phyloP scores from a whole-genome alignment of 768 basidiomycete genomes.

The Chiua virens region DNA sequence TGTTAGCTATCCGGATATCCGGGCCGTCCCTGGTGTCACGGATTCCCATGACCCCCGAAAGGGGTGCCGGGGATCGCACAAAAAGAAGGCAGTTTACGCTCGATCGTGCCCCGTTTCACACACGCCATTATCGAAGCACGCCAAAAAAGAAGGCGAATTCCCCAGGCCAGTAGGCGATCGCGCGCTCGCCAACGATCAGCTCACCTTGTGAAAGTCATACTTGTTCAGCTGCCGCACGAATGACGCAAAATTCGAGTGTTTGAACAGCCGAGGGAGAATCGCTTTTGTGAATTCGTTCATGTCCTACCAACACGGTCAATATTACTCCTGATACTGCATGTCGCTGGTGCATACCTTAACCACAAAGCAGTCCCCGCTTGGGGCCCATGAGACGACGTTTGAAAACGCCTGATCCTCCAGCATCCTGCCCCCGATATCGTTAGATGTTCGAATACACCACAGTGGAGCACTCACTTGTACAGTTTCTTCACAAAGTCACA shows the following conservation, averaged over 20 bases:
- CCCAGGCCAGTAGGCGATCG: not conserved
- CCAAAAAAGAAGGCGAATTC: conserved; percentile 3
- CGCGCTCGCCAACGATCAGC: conserved; percentile 11
- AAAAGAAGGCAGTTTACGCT: conserved; percentile 8
- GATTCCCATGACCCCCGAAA: conserved; percentile 11
- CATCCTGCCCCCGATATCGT: conserved; percentile 57
- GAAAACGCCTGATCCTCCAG: conserved; percentile 76
- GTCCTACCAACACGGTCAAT: conserved; percentile 45
- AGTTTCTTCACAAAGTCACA: conserved; percentile 94
- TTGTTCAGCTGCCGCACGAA: conserved; percentile 95
- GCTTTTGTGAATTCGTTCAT: conserved; percentile 96
- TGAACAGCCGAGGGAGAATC: conserved; percentile 90
- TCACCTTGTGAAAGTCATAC: conserved; percentile 92
- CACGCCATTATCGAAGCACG: conserved; percentile 11
- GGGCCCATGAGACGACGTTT: conserved; percentile 80
- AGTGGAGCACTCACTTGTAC: conserved; percentile 63
- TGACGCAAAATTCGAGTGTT: conserved; percentile 91
- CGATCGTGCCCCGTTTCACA: conserved; percentile 17
- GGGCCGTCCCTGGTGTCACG: not conserved
- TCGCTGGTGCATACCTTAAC: conserved; percentile 56
- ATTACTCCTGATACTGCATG: conserved; percentile 2
- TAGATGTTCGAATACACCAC: not conserved
- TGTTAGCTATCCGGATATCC: conserved; percentile 2
- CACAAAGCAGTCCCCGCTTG: conserved; percentile 84
- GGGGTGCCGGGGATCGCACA: conserved; percentile 12